Evolutionary conservation across 768 basidiomycete genomes (phyloP).

Genomic region (Tulasnella sp.): DNA sequence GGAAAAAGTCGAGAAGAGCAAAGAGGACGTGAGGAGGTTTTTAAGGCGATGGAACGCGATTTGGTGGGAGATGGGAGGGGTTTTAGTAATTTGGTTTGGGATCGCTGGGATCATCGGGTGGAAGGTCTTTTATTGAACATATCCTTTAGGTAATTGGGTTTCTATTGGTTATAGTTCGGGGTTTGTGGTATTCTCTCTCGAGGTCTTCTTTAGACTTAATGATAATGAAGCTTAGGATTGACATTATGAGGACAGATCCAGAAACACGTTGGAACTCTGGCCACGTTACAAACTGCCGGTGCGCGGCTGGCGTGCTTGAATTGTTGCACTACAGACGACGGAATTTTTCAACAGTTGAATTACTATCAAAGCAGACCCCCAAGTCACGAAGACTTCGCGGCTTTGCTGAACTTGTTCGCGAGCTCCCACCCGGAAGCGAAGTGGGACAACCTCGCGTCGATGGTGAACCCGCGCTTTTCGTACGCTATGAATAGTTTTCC

Average conservation of each 20-base stretch:
- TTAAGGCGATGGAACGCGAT: not conserved
- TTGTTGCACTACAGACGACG: no score
- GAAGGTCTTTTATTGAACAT: not conserved
- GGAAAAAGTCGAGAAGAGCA: not conserved
- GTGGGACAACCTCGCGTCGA: constrained; percentile 28
- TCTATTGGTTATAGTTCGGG: no score
- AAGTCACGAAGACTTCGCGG: not conserved
- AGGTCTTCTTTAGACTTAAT: no score
- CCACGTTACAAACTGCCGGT: no score
- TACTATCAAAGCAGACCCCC: not conserved
- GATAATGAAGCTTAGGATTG: no score
- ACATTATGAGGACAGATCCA: no score
- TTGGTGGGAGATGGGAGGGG: not conserved
- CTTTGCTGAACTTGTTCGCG: constrained; percentile 7
- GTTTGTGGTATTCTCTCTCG: no score
- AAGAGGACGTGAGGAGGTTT: not conserved
- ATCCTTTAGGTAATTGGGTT: no score
- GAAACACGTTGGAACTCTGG: no score
- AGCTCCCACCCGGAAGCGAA: constrained; percentile 26
- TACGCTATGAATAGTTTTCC: constrained; percentile 21
- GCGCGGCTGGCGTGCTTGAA: no score
- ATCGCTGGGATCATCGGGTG: not conserved
- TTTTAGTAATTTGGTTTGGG: not conserved
- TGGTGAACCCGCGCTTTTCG: constrained; percentile 26
- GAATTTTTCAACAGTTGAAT: not conserved